A percentile compares a stretch with the other conserved stretches of the same genome.
Evolutionary conservation across 345 rosid genomes (phyloP).

Genomic region (Eucalyptus decipiens): DNA sequence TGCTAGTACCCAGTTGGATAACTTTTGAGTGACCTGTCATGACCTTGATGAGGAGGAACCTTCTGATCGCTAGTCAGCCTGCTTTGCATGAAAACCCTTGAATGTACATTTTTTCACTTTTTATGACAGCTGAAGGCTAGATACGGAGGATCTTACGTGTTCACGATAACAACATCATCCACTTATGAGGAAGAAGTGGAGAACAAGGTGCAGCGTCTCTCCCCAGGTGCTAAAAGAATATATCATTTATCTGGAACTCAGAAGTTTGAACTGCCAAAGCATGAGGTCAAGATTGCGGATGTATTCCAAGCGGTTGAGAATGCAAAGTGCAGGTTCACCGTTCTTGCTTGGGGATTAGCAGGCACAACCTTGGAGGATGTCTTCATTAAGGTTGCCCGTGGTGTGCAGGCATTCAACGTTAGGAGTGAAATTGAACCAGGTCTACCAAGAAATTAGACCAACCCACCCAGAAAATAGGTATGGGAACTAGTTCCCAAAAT

Average conservation of each 20-base stretch:
- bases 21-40: not conserved
- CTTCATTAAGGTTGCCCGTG: conserved; percentile 84
- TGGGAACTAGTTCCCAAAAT: too few species aligned
- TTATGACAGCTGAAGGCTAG: conserved; percentile 61
- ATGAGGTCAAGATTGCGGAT: conserved; percentile 56
- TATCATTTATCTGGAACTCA: conserved; percentile 89
- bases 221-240: conserved; percentile 56
- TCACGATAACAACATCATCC: conserved; percentile 68
- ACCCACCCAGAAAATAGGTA: too few species aligned
- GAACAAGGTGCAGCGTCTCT: conserved; percentile 38
- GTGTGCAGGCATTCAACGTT: conserved; percentile 32
- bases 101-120: not conserved
- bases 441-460: too few species aligned
- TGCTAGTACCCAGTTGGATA: not conserved
- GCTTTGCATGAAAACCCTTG: not conserved
- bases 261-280: conserved; percentile 89
- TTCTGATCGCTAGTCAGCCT: not conserved
- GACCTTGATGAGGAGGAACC: not conserved
- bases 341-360: conserved; percentile 91
- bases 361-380: conserved; percentile 97
- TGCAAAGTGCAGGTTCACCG: conserved; percentile 65
- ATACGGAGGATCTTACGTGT: conserved; percentile 83
- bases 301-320: conserved; percentile 80
- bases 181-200: conserved; percentile 58
- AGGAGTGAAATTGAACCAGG: too few species aligned